Evolutionary conservation across 1,284 basidiomycete genomes (phyloP).

Genomic region (Malassezia japonica): DNA sequence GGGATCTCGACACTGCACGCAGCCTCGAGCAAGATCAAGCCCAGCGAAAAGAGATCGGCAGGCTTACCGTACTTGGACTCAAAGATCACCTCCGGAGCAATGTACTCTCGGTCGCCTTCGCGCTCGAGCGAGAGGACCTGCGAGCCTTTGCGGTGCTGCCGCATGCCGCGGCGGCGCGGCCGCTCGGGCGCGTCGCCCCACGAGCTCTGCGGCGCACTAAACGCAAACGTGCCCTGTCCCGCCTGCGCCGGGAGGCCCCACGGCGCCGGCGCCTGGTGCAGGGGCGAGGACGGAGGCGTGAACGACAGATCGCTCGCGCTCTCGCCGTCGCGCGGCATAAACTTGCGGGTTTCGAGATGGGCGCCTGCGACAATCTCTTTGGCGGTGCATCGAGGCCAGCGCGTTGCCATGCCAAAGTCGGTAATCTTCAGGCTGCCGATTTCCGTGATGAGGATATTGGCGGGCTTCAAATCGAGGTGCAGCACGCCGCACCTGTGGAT

Average conservation of each 20-base stretch:
- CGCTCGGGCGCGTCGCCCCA: neutral
- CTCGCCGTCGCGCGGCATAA: slow-evolving; percentile 1
- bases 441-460: slow-evolving; percentile 84
- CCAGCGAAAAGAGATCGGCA: slow-evolving; percentile 93
- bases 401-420: slow-evolving; percentile 68
- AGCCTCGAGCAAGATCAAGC: slow-evolving; percentile 88
- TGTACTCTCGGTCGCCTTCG: slow-evolving; percentile 95
- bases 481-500: slow-evolving; percentile 81
- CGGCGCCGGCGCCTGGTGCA: neutral
- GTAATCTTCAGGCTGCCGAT: slow-evolving; percentile 90
- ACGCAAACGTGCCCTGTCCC: neutral
- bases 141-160: slow-evolving; percentile 7
- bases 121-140: slow-evolving; percentile 52
- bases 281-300: neutral
- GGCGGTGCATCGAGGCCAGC: slow-evolving; percentile 39
- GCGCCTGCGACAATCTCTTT: slow-evolving; percentile 36
- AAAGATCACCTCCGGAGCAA: slow-evolving; percentile 86
- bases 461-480: slow-evolving; percentile 95
- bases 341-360: slow-evolving; percentile 20
- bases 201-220: neutral
- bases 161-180: slow-evolving; percentile 8
- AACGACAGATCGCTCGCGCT: slow-evolving; percentile 9
- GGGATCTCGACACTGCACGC: slow-evolving; percentile 92
- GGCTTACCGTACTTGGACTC: slow-evolving; percentile 81
- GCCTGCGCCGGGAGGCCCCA: neutral